These are phyloP conservation scores for Penium margaritaceum DNA, from an alignment of 139 green algal species.

Conservation along the genomic window DNA sequence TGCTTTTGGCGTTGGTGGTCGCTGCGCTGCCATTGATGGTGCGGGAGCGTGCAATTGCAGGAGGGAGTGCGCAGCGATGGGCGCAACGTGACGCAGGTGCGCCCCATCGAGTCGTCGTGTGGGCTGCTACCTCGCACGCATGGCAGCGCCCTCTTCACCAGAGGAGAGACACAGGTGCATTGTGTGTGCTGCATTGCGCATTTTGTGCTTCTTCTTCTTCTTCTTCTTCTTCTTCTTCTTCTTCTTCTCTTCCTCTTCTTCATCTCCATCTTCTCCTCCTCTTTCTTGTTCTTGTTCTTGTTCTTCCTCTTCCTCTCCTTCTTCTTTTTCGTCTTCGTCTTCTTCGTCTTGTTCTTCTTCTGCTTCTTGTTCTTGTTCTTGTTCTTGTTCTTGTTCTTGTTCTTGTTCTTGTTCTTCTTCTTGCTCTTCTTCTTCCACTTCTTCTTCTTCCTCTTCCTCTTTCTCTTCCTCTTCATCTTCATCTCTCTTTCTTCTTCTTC, in stretches of 20 bases:
- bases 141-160: conserved; percentile 88
- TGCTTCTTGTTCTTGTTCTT: neutral
- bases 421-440: neutral
- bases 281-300: neutral
- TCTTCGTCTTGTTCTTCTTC: neutral
- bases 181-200: neutral
- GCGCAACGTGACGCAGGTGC: conserved; percentile 62
- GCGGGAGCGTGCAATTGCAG: too few species aligned
- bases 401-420: neutral
- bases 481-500: neutral
- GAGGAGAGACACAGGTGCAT: conserved; percentile 84
- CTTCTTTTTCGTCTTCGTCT: neutral
- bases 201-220: neutral
- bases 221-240: neutral
- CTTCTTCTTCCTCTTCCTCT: neutral
- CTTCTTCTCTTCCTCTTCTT: neutral
- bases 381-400: neutral
- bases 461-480: neutral
- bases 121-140: conserved; percentile 77
- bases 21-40: too few species aligned
- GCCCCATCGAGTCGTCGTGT: conserved; percentile 68
- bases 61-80: conserved; percentile 61
- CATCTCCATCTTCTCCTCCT: neutral
- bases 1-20: too few species aligned
- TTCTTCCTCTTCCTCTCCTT: neutral